Evolutionary conservation across 306 rosid species (phyloP), one percentile per base, ranked within the genome.

Genomic region (Cyclanthera cordifolia): DNA sequence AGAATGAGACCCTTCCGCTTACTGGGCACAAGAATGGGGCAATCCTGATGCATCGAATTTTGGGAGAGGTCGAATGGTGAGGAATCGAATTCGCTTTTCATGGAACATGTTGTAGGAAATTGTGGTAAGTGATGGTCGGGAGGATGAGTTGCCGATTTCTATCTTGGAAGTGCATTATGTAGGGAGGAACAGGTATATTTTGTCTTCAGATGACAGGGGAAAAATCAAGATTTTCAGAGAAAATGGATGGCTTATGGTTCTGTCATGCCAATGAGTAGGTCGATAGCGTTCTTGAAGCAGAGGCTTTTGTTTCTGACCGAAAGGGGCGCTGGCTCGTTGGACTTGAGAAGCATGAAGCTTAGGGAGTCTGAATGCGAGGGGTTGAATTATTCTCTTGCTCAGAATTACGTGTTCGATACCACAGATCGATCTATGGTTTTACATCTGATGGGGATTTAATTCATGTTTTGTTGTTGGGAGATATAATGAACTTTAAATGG

Each of bases 311-410:
- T 90, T 71, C 78, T 90, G 86, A 88, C 99, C 0, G 97, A 94
- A 80, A 86, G 75, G 8, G 96, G 97, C 0, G 95, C 99, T 1
- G 99, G 97, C 21, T 94, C 99, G 0, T 53, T 94, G 79, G 97
- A 94, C 75, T 77, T 94, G 82, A 90, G 88, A 76, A 82, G 81
- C 71, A 94, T 94, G 99, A 94, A 82, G 70, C 71, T 90, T 19
- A 82, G 80, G 77, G 97, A 90, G 76, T 78, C 92, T 14, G 95
- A 87, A 56, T 93, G 99, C 70, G 99, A 94, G 75, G 99, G 99
- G 67, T 32, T 90, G 73, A 94, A 88, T 77, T 84, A 75, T 64
- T 90, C 97, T 23, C 80, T 83, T 58, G 95, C 97, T 39, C 72
- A 74, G 63, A 79, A 75, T 78, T 94, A 94, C 60, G 88, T 86